Evolutionary conservation across 1,139 yeast species (phyloP).

Genomic region (Maudiozyma humilis): DNA sequence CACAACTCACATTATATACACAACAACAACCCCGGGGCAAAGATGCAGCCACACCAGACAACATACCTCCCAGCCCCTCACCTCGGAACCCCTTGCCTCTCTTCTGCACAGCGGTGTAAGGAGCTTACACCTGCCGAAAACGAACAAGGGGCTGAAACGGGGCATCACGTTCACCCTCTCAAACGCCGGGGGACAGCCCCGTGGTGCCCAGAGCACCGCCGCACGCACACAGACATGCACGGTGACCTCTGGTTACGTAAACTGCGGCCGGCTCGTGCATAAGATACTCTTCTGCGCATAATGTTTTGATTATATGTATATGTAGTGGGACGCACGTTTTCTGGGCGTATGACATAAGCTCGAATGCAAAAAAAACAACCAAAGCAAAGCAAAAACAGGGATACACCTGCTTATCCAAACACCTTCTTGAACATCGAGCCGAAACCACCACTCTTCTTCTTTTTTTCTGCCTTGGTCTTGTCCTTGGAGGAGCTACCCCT

Average conservation of each 20-base stretch:
- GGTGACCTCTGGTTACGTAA: too few species aligned
- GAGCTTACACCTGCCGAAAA: background rate
- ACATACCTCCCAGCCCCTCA: background rate
- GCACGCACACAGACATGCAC: too few species aligned
- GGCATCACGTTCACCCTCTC: background rate
- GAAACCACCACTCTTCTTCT: conserved; percentile 13
- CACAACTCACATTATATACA: background rate
- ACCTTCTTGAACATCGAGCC: conserved; percentile 22
- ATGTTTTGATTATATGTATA: background rate
- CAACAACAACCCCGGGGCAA: background rate
- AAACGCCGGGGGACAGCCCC: too few species aligned
- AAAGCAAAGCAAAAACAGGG: too few species aligned
- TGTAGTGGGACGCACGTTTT: background rate
- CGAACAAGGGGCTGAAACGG: background rate
- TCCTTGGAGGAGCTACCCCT: background rate
- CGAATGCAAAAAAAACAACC: too few species aligned
- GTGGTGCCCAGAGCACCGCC: too few species aligned
- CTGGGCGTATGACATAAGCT: too few species aligned
- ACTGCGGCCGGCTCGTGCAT: too few species aligned
- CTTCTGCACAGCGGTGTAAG: background rate
- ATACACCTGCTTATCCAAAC: too few species aligned
- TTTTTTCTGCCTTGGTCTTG: conserved; percentile 3
- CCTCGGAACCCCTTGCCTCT: background rate
- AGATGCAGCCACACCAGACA: too few species aligned
- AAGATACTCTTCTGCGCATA: too few species aligned